Evolutionary conservation across 345 rosid species (phyloP).

Genomic region (Hibiscus trionum): DNA sequence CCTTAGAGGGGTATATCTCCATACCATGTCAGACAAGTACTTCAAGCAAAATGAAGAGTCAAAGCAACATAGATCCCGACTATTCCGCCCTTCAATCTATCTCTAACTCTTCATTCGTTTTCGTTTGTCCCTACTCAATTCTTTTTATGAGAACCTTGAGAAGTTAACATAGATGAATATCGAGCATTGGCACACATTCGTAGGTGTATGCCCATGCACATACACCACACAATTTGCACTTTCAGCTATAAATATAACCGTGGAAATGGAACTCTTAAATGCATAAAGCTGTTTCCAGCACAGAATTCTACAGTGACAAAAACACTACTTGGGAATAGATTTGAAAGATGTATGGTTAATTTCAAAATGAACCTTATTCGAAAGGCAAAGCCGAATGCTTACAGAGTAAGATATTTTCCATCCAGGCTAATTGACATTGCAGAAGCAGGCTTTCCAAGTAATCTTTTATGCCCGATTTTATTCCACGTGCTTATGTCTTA

Average conservation of each 20-base stretch:
- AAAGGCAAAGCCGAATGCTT: conserved; percentile 22
- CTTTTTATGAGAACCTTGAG: neutral
- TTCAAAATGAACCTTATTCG: neutral
- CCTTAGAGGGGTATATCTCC: neutral
- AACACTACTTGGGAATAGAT: neutral
- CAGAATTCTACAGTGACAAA: neutral
- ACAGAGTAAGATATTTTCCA: conserved; percentile 92
- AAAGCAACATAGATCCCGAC: too few relatives aligned
- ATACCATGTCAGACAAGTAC: neutral
- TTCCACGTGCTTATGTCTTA: conserved; percentile 90
- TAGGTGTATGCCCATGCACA: neutral
- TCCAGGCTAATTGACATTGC: conserved; percentile 81
- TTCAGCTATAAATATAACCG: neutral
- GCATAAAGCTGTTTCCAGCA: neutral
- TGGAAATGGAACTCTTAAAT: neutral
- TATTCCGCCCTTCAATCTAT: too few relatives aligned
- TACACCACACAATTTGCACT: neutral
- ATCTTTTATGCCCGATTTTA: conserved; percentile 82
- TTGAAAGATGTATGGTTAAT: neutral
- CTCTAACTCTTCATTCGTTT: too few relatives aligned
- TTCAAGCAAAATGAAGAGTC: neutral
- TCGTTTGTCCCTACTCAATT: neutral
- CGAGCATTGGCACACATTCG: neutral
- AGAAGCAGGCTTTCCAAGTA: conserved; percentile 70
- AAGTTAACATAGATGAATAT: neutral